phyloP scores from a whole-genome alignment of 768 basidiomycete species.

The Hypholoma fasciculare region DNA sequence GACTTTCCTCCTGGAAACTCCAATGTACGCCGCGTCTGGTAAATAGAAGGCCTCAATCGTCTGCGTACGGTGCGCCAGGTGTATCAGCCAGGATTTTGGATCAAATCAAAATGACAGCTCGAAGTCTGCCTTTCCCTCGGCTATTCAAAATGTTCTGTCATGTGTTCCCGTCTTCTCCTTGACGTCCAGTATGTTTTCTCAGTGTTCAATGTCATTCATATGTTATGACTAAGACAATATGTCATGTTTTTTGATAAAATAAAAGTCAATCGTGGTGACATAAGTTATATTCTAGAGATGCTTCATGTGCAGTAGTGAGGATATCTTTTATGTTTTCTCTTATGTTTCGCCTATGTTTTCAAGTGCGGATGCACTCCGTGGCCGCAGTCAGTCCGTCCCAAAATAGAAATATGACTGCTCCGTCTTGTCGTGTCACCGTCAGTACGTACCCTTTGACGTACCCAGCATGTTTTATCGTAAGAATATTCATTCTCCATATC shows the following conservation, averaged over 20 bases:
- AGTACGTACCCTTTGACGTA: too few relatives aligned
- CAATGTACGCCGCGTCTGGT: too few relatives aligned
- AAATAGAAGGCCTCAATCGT: too few relatives aligned
- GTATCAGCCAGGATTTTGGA: not conserved
- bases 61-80: constrained; percentile 1
- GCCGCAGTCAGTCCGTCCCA: too few relatives aligned
- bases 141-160: not conserved
- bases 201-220: not conserved
- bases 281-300: not conserved
- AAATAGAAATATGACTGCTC: too few relatives aligned
- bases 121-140: not conserved
- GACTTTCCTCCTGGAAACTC: too few relatives aligned
- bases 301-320: not conserved
- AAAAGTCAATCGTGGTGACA: not conserved
- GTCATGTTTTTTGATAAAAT: not conserved
- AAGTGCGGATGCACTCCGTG: too few relatives aligned
- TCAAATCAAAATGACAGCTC: not conserved
- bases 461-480: too few relatives aligned
- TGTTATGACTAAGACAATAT: not conserved
- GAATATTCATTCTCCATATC: too few relatives aligned
- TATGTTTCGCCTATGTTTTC: not conserved
- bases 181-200: not conserved
- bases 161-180: not conserved
- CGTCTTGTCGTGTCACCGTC: too few relatives aligned
- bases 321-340: not conserved